These are phyloP conservation scores for Phytopythium vexans DNA, from an alignment of 352 stramenopile genomes.

Conservation along the genomic window DNA sequence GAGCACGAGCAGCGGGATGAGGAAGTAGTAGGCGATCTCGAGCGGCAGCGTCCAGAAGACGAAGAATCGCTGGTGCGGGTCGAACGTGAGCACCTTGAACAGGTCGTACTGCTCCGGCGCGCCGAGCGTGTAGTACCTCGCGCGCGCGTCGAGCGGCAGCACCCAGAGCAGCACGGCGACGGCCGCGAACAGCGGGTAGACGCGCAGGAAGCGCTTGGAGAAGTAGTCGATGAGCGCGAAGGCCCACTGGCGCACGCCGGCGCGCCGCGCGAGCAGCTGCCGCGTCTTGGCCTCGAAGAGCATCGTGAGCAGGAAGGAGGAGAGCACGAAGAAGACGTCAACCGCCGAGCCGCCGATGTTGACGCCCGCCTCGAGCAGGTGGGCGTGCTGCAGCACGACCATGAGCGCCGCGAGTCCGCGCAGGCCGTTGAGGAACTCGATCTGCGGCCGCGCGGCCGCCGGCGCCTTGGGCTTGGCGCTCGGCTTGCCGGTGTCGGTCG, in stretches of 20 bases:
- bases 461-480: neutral
- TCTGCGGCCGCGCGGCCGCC: conserved; percentile 7
- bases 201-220: conserved; percentile 36
- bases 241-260: conserved; percentile 21
- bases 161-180: conserved; percentile 29
- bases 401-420: conserved; percentile 20
- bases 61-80: conserved; percentile 35
- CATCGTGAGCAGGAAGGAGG: conserved; percentile 48
- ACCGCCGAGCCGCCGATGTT: conserved; percentile 35
- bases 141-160: conserved; percentile 24
- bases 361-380: conserved; percentile 33
- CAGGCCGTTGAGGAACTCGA: conserved; percentile 27
- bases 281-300: conserved; percentile 49
- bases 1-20: conserved; percentile 38
- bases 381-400: conserved; percentile 14
- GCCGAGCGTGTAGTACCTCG: conserved; percentile 26
- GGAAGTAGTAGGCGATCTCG: conserved; percentile 53
- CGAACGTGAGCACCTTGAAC: conserved; percentile 38
- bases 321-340: conserved; percentile 57
- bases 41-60: conserved; percentile 51
- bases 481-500: neutral
- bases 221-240: conserved; percentile 41
- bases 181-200: conserved; percentile 43
- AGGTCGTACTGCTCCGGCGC: conserved; percentile 23
- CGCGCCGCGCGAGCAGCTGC: conserved; percentile 19